phyloP scores from a whole-genome alignment of 2,329 filamentous ascomycete genomes.

The Ophiostoma piceae region DNA sequence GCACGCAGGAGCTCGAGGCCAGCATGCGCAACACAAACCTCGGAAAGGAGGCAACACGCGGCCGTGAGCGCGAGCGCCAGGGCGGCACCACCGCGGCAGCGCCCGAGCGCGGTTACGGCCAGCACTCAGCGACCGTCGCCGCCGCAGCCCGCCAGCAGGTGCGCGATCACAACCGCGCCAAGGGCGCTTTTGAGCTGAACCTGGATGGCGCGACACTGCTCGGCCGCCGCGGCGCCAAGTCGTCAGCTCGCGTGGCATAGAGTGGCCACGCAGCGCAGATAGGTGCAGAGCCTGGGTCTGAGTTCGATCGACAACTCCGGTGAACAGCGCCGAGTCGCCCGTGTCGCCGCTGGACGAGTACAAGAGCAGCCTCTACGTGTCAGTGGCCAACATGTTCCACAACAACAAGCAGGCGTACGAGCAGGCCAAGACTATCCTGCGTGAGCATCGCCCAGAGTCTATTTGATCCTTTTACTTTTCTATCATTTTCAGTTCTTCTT shows the following conservation, averaged over 20 bases:
- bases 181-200: conserved; percentile 85
- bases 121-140: conserved; percentile 79
- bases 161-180: conserved; percentile 58
- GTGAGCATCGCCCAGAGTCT: not conserved
- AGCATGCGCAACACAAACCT: conserved; percentile 82
- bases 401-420: not conserved
- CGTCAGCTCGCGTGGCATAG: conserved; percentile 42
- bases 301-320: no score
- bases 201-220: conserved; percentile 86
- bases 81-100: conserved; percentile 28
- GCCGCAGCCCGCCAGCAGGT: conserved; percentile 80
- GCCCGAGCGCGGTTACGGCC: conserved; percentile 69
- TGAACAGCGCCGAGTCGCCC: not conserved
- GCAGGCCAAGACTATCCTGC: not conserved
- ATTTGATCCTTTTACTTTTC: not conserved
- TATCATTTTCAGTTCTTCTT: not conserved
- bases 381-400: not conserved
- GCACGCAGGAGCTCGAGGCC: conserved; percentile 70
- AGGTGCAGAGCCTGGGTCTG: not conserved
- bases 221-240: conserved; percentile 60
- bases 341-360: not conserved
- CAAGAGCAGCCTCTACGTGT: not conserved
- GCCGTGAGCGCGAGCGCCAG: conserved; percentile 47
- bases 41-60: conserved; percentile 35
- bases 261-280: conserved; percentile 5